Base-by-base conservation (phyloP, 805 yeast species). In the Priceomyces haplophilus region DNA sequence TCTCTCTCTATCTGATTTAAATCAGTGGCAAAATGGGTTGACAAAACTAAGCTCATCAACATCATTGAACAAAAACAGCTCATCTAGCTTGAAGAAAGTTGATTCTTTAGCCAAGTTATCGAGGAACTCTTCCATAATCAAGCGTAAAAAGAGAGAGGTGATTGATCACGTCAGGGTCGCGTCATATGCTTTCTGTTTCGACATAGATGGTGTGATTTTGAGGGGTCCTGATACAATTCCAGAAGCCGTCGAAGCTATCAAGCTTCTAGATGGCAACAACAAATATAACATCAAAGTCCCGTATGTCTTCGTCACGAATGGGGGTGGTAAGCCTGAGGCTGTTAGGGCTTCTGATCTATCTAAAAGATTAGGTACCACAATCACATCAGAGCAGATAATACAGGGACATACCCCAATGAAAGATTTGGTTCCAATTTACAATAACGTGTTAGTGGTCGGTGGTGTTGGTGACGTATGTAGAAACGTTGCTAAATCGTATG, bases 331-430 rank as follows among this genome's bases (percentile, higher is more conserved):
- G 56, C 83, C 88, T 7, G 97, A 88, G 61, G 59, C 68, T 43
- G 82, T 77, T 7, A 73, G 97, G 52, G 85, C 91, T 38, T 76
- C 74, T 43, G 93, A 87, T 51, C 72, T 88, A 55, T 70, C 82
- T 34, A 71, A 74, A 43, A 68, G 88, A 50, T 72, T 88, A 48
- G 77, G 73, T 16, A 65, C 78, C 31, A 75, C 75, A 31, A 79
- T 88, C 45, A 76, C 83, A 10, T 80, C 80, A 34, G 88, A 81
- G 42, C 96, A 88, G 67, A 85, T 88, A 45, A 85, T 88, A 54
- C 96, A 88, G 64, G 95, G 96, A 47, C 96, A 88, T 64, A 88
- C 97, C 1, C 97, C 97, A 25, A 88, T 88, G 93, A 82, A 79
- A 53, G 95, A 86, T 56, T 72, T 88, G 56, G 85, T 83, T 11